phyloP scores from a whole-genome alignment of 331 rosid genomes.

The Dryas integrifolia region DNA sequence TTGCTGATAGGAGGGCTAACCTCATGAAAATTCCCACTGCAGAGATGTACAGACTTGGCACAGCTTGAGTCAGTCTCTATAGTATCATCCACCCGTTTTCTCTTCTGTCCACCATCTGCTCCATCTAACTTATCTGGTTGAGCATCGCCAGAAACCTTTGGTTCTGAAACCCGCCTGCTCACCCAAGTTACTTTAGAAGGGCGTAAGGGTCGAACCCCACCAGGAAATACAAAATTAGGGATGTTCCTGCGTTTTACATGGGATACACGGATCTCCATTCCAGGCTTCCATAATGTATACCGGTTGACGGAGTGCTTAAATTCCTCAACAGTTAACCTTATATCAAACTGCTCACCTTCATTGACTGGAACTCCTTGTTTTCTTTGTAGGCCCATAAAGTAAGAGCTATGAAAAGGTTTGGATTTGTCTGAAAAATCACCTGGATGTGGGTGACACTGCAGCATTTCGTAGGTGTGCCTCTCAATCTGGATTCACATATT shows the following conservation, averaged over 20 bases:
- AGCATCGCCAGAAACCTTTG: slow-evolving; percentile 49
- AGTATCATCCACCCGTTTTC: slow-evolving; percentile 57
- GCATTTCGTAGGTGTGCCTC: slow-evolving; percentile 67
- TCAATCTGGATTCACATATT: slow-evolving; percentile 61
- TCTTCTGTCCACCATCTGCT: slow-evolving; percentile 52
- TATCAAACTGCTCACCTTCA: slow-evolving; percentile 81
- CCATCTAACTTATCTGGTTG: slow-evolving; percentile 47
- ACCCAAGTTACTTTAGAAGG: slow-evolving; percentile 56
- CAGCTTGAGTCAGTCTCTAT: slow-evolving; percentile 38
- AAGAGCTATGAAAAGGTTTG: slow-evolving; percentile 67
- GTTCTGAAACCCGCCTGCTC: slow-evolving; percentile 50
- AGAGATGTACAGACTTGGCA: slow-evolving; percentile 39
- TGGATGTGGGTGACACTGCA: slow-evolving; percentile 95
- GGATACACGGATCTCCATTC: slow-evolving; percentile 71
- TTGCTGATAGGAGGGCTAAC: slow-evolving; percentile 42
- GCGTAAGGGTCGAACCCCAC: slow-evolving; percentile 64
- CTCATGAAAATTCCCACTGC: slow-evolving; percentile 43
- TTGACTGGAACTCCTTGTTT: slow-evolving; percentile 72
- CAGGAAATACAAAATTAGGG: slow-evolving; percentile 85
- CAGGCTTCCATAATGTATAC: slow-evolving; percentile 59
- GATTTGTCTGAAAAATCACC: slow-evolving; percentile 81
- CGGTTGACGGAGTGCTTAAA: slow-evolving; percentile 64
- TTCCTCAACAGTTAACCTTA: slow-evolving; percentile 69
- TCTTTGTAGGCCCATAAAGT: slow-evolving; percentile 94
- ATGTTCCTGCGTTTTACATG: slow-evolving; percentile 75